These are phyloP conservation scores for Penicillium sp. DNA, from an alignment of 2,329 filamentous ascomycete genomes.

Conservation along the genomic window DNA sequence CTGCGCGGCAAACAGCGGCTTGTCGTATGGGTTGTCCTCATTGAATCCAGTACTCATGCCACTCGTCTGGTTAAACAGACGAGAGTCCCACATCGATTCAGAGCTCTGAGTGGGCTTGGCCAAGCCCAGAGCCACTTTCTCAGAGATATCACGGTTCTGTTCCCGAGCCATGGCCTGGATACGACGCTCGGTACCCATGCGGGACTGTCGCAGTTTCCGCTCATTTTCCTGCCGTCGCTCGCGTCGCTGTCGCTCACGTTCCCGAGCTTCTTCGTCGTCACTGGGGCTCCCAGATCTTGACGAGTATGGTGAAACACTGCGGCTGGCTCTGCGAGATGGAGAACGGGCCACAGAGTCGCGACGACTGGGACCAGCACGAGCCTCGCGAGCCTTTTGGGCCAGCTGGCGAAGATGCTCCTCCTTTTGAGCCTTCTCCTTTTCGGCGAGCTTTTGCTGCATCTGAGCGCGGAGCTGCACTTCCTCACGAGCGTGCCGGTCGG, in stretches of 20 bases:
- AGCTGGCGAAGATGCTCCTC: conserved; percentile 84
- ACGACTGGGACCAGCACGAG: conserved; percentile 55
- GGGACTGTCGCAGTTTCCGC: conserved; percentile 81
- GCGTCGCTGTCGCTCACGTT: conserved; percentile 68
- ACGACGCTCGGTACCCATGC: conserved; percentile 89
- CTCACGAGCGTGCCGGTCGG: conserved; percentile 88
- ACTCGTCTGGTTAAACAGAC: conserved; percentile 88
- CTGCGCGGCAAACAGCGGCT: conserved; percentile 91
- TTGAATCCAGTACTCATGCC: conserved; percentile 92
- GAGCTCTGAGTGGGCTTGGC: conserved; percentile 89
- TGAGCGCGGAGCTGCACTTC: conserved; percentile 86
- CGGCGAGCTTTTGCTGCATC: conserved; percentile 93
- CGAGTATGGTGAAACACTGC: conserved; percentile 40
- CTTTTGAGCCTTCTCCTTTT: conserved; percentile 93
- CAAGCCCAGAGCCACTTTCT: conserved; percentile 89
- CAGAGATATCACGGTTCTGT: conserved; percentile 92
- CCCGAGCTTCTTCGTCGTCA: conserved; percentile 65
- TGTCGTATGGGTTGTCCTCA: conserved; percentile 95
- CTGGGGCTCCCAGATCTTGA: conserved; percentile 44
- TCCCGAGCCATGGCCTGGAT: conserved; percentile 91
- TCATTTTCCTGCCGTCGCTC: conserved; percentile 79
- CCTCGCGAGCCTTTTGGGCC: conserved; percentile 86
- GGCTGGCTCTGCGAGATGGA: conserved; percentile 41
- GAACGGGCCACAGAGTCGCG: conserved; percentile 41
- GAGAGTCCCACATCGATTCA: conserved; percentile 95